phyloP scores from a whole-genome alignment of 2,329 filamentous ascomycete species.

The Tolypocladium ovalisporum region DNA sequence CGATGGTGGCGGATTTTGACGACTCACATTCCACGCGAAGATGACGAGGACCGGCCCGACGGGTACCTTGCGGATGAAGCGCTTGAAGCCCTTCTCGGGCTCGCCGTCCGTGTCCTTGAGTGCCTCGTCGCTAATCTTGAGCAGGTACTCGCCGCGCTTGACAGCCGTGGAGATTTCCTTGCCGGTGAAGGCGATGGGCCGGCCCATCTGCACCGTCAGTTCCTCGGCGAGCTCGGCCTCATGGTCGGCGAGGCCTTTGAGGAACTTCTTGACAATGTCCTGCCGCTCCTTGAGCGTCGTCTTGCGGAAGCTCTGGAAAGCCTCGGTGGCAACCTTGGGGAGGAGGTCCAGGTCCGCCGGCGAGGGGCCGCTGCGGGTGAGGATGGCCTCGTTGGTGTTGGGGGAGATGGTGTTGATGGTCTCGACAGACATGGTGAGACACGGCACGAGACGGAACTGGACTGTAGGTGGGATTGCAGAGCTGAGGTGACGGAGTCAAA shows the following conservation, averaged over 20 bases:
- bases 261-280: conserved; percentile 68
- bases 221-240: conserved; percentile 76
- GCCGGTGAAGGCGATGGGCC: conserved; percentile 77
- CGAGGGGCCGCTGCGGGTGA: conserved; percentile 68
- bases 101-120: conserved; percentile 76
- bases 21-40: conserved; percentile 88
- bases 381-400: conserved; percentile 72
- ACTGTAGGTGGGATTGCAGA: background rate
- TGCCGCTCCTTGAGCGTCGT: conserved; percentile 68
- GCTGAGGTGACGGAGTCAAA: background rate
- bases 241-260: conserved; percentile 57
- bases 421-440: conserved; percentile 48
- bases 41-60: conserved; percentile 81
- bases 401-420: conserved; percentile 75
- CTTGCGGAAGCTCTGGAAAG: conserved; percentile 67
- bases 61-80: conserved; percentile 81
- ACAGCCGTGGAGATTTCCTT: conserved; percentile 80
- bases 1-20: background rate
- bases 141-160: conserved; percentile 73
- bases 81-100: conserved; percentile 75
- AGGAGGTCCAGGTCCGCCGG: conserved; percentile 58
- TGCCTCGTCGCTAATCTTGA: conserved; percentile 70
- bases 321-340: conserved; percentile 59
- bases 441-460: no score
- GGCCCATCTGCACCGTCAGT: conserved; percentile 88